These are phyloP conservation scores for sweet orange (Citrus sinensis) DNA, from an alignment of 345 rosid species.

Conservation along the genomic window DNA sequence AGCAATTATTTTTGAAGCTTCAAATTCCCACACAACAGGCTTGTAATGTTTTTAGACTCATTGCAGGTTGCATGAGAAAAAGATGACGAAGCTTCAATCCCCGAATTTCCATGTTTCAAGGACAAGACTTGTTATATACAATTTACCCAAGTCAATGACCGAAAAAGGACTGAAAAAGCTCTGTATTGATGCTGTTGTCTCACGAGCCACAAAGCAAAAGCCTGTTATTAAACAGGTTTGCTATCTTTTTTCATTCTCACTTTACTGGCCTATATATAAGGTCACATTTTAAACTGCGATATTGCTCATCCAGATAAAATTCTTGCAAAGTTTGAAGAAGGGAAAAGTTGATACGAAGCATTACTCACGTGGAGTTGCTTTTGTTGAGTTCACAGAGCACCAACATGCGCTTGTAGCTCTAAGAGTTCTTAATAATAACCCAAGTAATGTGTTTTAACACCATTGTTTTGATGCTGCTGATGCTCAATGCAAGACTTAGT, in stretches of 20 bases:
- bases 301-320: constrained; percentile 57
- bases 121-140: constrained; percentile 76
- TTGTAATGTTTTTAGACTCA: constrained; percentile 6
- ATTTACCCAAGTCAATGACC: constrained; percentile 77
- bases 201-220: constrained; percentile 89
- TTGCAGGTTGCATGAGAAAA: constrained; percentile 80
- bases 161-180: constrained; percentile 66
- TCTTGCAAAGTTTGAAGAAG: constrained; percentile 58
- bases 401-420: constrained; percentile 91
- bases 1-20: constrained; percentile 5
- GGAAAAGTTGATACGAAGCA: constrained; percentile 61
- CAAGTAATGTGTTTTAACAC: constrained; percentile 39
- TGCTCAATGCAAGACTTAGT: neutral
- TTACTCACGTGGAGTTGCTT: constrained; percentile 86
- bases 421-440: constrained; percentile 91
- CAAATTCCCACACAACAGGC: neutral
- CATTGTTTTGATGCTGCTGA: neutral
- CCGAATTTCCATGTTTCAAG: constrained; percentile 89
- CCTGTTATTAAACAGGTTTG: constrained; percentile 82
- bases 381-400: constrained; percentile 77
- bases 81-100: constrained; percentile 80
- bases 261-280: neutral
- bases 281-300: neutral
- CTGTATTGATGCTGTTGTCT: constrained; percentile 66
- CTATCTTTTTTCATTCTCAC: neutral